Percentiles rank a stretch among this genome's conserved stretches.
These are phyloP conservation scores for Isatis lusitanica DNA, from an alignment of 441 rosid species.

Conservation along the genomic window DNA sequence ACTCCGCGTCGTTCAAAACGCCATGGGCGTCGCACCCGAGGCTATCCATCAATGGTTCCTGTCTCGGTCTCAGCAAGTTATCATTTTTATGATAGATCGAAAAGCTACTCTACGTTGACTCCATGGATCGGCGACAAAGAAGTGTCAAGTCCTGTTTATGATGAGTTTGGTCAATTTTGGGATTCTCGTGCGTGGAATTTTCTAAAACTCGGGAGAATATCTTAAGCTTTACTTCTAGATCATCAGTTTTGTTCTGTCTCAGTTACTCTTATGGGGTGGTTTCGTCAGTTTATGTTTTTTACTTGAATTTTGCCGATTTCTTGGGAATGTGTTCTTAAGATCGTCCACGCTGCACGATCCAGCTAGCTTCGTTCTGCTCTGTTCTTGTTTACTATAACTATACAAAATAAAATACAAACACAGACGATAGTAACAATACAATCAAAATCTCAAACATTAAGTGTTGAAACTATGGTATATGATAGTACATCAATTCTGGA, in stretches of 20 bases:
- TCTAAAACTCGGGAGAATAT: too few species aligned
- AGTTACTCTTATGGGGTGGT: not conserved
- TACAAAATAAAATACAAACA: too few species aligned
- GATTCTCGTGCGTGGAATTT: not conserved
- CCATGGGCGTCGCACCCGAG: constrained; percentile 74
- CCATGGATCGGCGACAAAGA: not conserved
- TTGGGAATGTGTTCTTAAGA: not conserved
- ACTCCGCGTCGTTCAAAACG: constrained; percentile 53
- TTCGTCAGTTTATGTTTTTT: not conserved
- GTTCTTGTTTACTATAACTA: not conserved
- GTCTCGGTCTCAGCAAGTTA: not conserved
- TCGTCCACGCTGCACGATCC: not conserved
- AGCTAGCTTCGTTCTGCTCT: not conserved
- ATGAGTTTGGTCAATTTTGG: constrained; percentile 2
- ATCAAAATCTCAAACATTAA: not conserved
- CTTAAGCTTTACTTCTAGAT: not conserved
- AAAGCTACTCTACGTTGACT: not conserved
- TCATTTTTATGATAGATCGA: not conserved
- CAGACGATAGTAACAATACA: too few species aligned
- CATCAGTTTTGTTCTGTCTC: not conserved
- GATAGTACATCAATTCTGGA: not conserved
- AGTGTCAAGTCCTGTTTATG: not conserved
- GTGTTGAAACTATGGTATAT: not conserved
- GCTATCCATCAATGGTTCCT: not conserved
- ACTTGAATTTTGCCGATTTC: not conserved